A percentile compares a stretch with the other conserved stretches of the same genome.
These are phyloP conservation scores for Penicillium samsonianum DNA, from an alignment of 495 filamentous ascomycete species.

Conservation along the genomic window DNA sequence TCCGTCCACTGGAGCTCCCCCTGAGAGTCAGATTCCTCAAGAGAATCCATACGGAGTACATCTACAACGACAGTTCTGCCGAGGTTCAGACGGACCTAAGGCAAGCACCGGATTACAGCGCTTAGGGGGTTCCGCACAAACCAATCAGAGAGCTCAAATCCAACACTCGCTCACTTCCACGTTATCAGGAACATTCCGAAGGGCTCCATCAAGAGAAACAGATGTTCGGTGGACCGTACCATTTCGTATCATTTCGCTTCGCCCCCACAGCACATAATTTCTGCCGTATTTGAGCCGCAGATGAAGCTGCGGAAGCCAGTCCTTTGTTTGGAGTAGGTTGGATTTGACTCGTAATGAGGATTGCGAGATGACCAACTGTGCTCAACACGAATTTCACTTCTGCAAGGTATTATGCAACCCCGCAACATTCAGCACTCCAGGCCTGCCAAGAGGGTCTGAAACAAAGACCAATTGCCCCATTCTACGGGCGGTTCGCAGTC, in stretches of 20 bases:
- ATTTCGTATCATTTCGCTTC: neutral
- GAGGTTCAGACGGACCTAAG: neutral
- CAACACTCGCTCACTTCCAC: neutral
- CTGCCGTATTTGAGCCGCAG: conserved; percentile 7
- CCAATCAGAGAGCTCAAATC: conserved; percentile 7
- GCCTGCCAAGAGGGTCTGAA: neutral
- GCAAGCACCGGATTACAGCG: conserved; percentile 5
- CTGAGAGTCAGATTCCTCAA: neutral
- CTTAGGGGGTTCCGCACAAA: conserved; percentile 6
- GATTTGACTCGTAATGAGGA: neutral
- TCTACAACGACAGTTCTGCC: neutral
- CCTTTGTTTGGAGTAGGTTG: neutral
- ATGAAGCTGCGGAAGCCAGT: neutral
- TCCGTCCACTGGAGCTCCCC: neutral
- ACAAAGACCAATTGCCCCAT: conserved; percentile 11
- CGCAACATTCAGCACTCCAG: conserved; percentile 2
- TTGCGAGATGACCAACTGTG: neutral
- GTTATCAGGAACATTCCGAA: neutral
- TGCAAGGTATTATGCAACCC: neutral
- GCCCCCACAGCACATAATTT: neutral
- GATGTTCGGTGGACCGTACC: conserved; percentile 7
- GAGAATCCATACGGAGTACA: neutral
- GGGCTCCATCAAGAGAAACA: conserved; percentile 5
- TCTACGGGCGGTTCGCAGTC: conserved; percentile 9
- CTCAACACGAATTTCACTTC: neutral